phyloP scores from a whole-genome alignment of 768 basidiomycete genomes.

The Boletus speciosus region DNA sequence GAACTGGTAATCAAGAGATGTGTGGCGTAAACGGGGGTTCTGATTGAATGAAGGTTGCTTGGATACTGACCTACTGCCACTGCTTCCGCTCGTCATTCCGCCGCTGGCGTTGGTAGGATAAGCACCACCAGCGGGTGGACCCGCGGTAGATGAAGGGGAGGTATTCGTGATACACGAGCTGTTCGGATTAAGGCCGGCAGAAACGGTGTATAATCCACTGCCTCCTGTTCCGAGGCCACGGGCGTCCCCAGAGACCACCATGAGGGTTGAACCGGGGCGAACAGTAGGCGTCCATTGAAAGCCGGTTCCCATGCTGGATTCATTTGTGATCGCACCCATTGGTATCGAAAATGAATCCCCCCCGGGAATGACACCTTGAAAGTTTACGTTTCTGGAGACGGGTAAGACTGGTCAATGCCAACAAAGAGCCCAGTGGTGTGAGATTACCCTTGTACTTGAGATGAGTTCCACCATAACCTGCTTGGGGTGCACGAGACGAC shows the following conservation, averaged over 20 bases:
- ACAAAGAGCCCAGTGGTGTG: background rate
- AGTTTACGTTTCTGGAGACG: conserved; percentile 47
- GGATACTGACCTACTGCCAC: conserved; percentile 26
- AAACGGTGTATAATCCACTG: conserved; percentile 55
- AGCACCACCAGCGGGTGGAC: conserved; percentile 68
- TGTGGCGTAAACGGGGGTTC: background rate
- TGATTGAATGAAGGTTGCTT: background rate
- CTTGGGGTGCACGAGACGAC: conserved; percentile 62
- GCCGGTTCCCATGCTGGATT: conserved; percentile 50
- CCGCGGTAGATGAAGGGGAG: conserved; percentile 78
- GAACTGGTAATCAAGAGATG: conserved; percentile 17
- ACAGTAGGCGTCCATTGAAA: conserved; percentile 67
- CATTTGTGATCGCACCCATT: conserved; percentile 42
- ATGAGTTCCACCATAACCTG: conserved; percentile 63
- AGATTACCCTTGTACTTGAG: conserved; percentile 51
- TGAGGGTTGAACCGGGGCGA: conserved; percentile 60
- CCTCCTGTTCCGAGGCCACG: conserved; percentile 69
- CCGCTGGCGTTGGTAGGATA: conserved; percentile 57
- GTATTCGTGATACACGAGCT: conserved; percentile 50
- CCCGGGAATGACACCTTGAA: conserved; percentile 75
- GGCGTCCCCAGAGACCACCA: conserved; percentile 64
- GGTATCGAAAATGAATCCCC: conserved; percentile 72
- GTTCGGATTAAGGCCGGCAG: conserved; percentile 46
- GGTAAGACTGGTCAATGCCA: background rate
- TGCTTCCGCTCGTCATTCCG: conserved; percentile 26